Evolutionary conservation across 768 basidiomycete genomes (phyloP).

Genomic region (Suillus luteus): DNA sequence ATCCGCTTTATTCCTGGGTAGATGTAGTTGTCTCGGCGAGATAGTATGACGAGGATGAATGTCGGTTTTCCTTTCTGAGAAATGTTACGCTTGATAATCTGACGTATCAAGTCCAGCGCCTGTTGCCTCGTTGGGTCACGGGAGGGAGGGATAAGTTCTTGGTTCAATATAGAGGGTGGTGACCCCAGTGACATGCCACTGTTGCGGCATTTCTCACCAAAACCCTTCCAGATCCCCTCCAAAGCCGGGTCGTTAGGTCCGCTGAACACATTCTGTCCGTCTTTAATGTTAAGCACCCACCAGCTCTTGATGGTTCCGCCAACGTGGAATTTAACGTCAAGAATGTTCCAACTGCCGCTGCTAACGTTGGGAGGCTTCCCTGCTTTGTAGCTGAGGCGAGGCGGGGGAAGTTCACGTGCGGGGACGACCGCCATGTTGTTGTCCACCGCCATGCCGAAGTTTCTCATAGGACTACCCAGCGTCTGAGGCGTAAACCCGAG

Average conservation of each 20-base stretch:
- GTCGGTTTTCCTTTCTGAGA: slow-evolving; percentile 43
- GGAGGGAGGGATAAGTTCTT: slow-evolving; percentile 18
- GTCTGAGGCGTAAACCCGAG: slow-evolving; percentile 52
- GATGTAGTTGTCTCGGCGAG: slow-evolving; percentile 67
- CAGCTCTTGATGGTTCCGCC: slow-evolving; percentile 56
- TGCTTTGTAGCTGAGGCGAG: slow-evolving; percentile 54
- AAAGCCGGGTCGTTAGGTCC: slow-evolving; percentile 46
- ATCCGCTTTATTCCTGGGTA: slow-evolving; percentile 83
- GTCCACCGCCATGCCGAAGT: slow-evolving; percentile 61
- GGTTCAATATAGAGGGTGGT: slow-evolving; percentile 40
- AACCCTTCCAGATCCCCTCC: slow-evolving; percentile 47
- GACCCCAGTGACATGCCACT: slow-evolving; percentile 48
- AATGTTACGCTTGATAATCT: slow-evolving; percentile 38
- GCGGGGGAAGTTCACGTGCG: slow-evolving; percentile 62
- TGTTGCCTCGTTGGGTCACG: slow-evolving; percentile 39
- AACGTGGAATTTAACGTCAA: slow-evolving; percentile 66
- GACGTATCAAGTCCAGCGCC: slow-evolving; percentile 45
- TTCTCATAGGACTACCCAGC: slow-evolving; percentile 39
- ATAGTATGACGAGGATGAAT: slow-evolving; percentile 72
- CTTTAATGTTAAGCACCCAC: slow-evolving; percentile 68
- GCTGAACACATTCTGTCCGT: slow-evolving; percentile 41
- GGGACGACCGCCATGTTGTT: slow-evolving; percentile 64
- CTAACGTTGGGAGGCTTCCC: slow-evolving; percentile 44
- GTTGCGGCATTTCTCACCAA: slow-evolving; percentile 52
- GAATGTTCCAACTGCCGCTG: slow-evolving; percentile 78